Evolutionary conservation across 2,329 filamentous ascomycete species (phyloP).

Genomic region (Fusarium pilosicola): DNA sequence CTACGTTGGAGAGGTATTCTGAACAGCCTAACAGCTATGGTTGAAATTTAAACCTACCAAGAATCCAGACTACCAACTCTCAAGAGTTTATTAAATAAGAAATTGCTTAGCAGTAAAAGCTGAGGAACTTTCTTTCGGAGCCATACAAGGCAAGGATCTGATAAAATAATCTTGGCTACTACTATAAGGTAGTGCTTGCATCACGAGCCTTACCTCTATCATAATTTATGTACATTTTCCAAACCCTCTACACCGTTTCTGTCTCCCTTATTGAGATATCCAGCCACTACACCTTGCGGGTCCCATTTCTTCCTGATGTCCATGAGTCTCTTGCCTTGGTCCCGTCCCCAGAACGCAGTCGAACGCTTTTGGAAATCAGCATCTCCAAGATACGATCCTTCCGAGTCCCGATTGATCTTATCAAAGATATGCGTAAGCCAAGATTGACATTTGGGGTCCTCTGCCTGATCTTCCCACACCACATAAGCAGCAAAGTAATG

Average conservation of each 20-base stretch:
- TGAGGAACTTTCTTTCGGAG: too few species aligned
- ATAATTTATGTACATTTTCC: not conserved
- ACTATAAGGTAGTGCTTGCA: fast-evolving
- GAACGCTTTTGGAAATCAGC: not conserved
- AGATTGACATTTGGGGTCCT: not conserved
- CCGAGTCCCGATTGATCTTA: not conserved
- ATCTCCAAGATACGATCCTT: not conserved
- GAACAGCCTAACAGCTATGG: too few species aligned
- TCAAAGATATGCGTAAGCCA: not conserved
- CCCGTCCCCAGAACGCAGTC: not conserved
- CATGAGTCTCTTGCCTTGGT: not conserved
- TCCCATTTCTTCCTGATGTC: not conserved
- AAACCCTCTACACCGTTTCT: not conserved
- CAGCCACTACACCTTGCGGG: not conserved
- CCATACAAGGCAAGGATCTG: fast-evolving
- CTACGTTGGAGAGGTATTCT: too few species aligned
- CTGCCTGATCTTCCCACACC: not conserved
- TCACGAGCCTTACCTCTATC: fast-evolving
- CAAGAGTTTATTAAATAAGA: too few species aligned
- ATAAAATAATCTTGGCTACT: fast-evolving
- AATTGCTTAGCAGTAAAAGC: too few species aligned
- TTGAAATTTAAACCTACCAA: too few species aligned
- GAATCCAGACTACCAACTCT: too few species aligned
- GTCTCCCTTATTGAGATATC: not conserved
- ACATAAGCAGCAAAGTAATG: not conserved